phyloP scores from a whole-genome alignment of 768 basidiomycete genomes.

The Trametes elegans region DNA sequence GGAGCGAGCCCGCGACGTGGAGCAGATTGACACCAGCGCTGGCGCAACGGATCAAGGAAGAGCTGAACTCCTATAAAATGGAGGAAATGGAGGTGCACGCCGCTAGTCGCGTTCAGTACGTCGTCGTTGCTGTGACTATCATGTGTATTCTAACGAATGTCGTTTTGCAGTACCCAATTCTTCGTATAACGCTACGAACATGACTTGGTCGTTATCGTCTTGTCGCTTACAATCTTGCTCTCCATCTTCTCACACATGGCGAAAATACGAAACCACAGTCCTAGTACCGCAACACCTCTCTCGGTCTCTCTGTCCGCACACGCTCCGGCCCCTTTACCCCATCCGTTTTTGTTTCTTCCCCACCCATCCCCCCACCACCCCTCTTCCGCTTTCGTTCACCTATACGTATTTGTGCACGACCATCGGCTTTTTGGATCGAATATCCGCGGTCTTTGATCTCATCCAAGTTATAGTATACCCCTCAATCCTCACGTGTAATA shows the following conservation, averaged over 20 bases:
- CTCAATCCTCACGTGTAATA: constrained; percentile 40
- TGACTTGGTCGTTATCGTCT: constrained; percentile 27
- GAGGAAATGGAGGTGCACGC: constrained; percentile 99
- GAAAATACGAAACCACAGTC: constrained; percentile 24
- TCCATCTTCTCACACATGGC: constrained; percentile 14
- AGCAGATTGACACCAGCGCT: constrained; percentile 92
- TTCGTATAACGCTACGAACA: constrained; percentile 58
- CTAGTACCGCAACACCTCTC: constrained; percentile 11
- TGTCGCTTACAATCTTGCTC: constrained; percentile 23
- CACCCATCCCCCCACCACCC: constrained; percentile 4
- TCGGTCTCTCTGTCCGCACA: constrained; percentile 13
- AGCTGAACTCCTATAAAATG: constrained; percentile 98
- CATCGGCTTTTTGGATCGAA: constrained; percentile 31
- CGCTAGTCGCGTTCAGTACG: constrained; percentile 86
- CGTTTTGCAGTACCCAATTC: constrained; percentile 69
- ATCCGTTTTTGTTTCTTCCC: constrained; percentile 6
- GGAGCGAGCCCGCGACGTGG: constrained; percentile 96
- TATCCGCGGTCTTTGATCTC: constrained; percentile 31
- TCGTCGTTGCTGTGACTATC: constrained; percentile 24
- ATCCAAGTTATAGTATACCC: constrained; percentile 35
- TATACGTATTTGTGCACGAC: constrained; percentile 26
- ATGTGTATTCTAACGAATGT: constrained; percentile 8
- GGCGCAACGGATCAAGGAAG: constrained; percentile 97
- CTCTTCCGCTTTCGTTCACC: constrained; percentile 16
- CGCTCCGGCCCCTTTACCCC: constrained; percentile 2